Evolutionary conservation across 129 eudicot genomes (phyloP).

Genomic region (Pittosporum tobira): DNA sequence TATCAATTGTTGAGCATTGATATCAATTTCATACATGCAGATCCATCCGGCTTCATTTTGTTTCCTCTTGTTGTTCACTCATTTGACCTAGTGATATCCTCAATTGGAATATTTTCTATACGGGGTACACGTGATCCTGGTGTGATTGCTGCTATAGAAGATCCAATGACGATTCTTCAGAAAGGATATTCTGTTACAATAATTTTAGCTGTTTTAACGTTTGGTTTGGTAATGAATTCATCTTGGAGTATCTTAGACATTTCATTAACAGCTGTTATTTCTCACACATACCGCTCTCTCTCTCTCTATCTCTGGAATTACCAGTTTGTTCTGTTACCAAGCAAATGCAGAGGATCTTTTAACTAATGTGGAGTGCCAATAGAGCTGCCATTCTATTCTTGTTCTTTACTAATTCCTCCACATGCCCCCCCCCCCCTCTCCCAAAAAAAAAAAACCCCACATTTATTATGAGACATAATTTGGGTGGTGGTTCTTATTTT

Average conservation of each 20-base stretch:
- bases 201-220: conserved; percentile 75
- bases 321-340: too few species aligned
- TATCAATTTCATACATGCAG: conserved; percentile 39
- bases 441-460: too few species aligned
- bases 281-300: not conserved
- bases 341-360: not conserved
- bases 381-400: too few species aligned
- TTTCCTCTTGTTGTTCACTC: conserved; percentile 97
- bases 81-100: conserved; percentile 82
- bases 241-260: conserved; percentile 1
- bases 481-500: conserved; percentile 6
- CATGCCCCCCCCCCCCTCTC: too few species aligned
- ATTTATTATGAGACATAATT: conserved; percentile 10
- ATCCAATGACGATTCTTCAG: conserved; percentile 92
- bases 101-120: conserved; percentile 87
- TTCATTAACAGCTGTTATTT: not conserved
- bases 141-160: conserved; percentile 47
- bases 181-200: conserved; percentile 89
- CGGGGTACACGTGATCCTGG: conserved; percentile 70
- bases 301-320: not conserved
- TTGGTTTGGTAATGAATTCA: conserved; percentile 62
- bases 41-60: conserved; percentile 93
- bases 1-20: not conserved
- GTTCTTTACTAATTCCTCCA: too few species aligned
- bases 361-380: too few species aligned